Evolutionary conservation across 129 eudicot genomes (phyloP).

Genomic region (Flaveria sonorensis): DNA sequence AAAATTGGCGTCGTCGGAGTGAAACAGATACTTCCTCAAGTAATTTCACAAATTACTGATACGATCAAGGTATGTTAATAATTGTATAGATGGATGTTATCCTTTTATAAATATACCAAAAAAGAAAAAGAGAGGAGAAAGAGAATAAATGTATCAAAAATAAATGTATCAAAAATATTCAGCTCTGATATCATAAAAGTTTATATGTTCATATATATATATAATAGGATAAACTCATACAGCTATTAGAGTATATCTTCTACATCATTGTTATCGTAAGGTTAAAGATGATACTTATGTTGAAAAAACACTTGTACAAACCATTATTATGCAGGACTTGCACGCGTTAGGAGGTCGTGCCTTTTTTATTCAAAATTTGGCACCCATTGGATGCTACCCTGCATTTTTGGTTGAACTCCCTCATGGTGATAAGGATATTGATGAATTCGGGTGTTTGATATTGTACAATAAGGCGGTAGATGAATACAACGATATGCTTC

Average conservation of each 20-base stretch:
- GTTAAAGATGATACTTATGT: neutral
- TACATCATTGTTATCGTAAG: neutral
- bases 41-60: slow-evolving; percentile 59
- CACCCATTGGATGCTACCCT: slow-evolving; percentile 96
- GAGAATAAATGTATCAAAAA: too few species aligned
- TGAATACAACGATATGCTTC: slow-evolving; percentile 74
- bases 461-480: slow-evolving; percentile 71
- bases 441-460: slow-evolving; percentile 74
- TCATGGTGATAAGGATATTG: slow-evolving; percentile 58
- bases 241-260: neutral
- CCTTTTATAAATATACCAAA: neutral
- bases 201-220: too few species aligned
- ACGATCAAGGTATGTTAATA: slow-evolving; percentile 59
- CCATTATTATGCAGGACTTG: slow-evolving; percentile 48
- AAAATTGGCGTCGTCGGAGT: slow-evolving; percentile 56
- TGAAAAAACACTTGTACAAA: neutral
- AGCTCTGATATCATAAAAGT: too few species aligned
- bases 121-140: too few species aligned
- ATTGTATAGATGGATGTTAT: neutral
- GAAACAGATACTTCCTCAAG: slow-evolving; percentile 57
- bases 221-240: too few species aligned
- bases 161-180: too few species aligned
- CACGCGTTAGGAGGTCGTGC: slow-evolving; percentile 76
- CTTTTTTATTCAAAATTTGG: slow-evolving; percentile 76
- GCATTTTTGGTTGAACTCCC: slow-evolving; percentile 79